Conservation (phyloP, 768 basidiomycete genomes). For the Hirschioporus abietinus region DNA sequence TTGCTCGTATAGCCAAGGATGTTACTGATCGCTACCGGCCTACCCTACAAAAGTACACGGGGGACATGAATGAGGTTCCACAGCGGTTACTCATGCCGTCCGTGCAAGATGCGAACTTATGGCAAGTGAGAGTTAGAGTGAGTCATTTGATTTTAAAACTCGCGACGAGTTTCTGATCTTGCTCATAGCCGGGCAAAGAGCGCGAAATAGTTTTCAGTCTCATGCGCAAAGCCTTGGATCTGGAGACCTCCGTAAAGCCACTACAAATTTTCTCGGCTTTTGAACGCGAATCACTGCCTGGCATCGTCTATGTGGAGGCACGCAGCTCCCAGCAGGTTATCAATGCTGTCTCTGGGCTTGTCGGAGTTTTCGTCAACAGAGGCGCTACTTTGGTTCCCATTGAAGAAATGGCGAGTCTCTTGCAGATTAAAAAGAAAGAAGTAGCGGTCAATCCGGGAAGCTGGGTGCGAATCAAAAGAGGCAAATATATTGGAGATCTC, state of each 20-base stretch:
- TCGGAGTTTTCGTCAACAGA: conserved; percentile 84
- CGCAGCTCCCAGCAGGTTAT: conserved; percentile 80
- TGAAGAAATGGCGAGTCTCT: conserved; percentile 94
- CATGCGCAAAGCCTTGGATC: conserved; percentile 87
- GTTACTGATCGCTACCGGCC: conserved; percentile 74
- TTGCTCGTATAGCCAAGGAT: conserved; percentile 79
- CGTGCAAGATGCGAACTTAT: conserved; percentile 91
- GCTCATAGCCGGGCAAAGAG: conserved; percentile 76
- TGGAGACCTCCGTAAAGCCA: conserved; percentile 71
- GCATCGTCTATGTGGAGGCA: conserved; percentile 97
- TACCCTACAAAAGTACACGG: conserved; percentile 69
- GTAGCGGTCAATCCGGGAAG: conserved; percentile 76
- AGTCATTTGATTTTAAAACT: conserved; percentile 15
- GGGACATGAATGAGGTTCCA: conserved; percentile 90
- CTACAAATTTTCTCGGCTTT: conserved; percentile 91
- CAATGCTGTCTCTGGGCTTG: conserved; percentile 82
- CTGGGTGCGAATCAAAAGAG: conserved; percentile 94
- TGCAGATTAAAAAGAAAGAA: conserved; percentile 95
- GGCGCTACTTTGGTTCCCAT: conserved; percentile 87
- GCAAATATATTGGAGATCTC: conserved; percentile 90
- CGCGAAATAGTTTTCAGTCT: conserved; percentile 91
- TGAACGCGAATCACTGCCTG: conserved; percentile 90
- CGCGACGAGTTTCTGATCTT: conserved; percentile 5
- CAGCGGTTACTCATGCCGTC: conserved; percentile 94
- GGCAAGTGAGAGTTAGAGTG: conserved; percentile 94